Base-by-base conservation (phyloP, 345 rosid genomes). In the Melastoma malabathricum region DNA sequence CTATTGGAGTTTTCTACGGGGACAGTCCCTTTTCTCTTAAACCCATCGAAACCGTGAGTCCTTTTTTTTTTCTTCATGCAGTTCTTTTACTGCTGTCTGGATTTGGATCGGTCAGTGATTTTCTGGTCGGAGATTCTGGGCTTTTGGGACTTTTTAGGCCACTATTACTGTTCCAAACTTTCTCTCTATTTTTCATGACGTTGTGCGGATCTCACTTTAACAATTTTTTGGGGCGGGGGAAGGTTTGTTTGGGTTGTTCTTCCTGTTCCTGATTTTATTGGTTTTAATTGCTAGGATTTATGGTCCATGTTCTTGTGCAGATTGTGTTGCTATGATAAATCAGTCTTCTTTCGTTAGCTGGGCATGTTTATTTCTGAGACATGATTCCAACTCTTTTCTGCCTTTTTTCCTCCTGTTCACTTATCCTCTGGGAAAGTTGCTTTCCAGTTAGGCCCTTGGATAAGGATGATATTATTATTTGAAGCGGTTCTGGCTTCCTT, bases 1-100 rank as follows among this genome's bases (percentile, higher is more conserved):
- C 99, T 6, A 65, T 92, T 61, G 99, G 99, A 16, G 78, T 85
- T 59, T 84, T 77, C 64, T 84, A 74, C 61, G 98, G 97, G 2
- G 72, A 84, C 47, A 81, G 95, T 60, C 98, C 98, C 6, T 81
- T 92, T 64, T 70, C 88, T 56, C 84, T 92, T 43, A 75, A 83
- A 64, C 82, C 98, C 15, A 84, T 92, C 58, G 98, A 92, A 84
- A 16, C 78, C 18, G 97, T 88, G 59, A 78, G 78, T 66, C 16
- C 41, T 44, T 31, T n/a, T 55, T 47, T 15, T 25, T 49, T 19
- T 5, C 13, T 45, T 17, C 9, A 1, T 3, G 27, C n/a, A 18
- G 20, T 6, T 3, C 15, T 12, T 34, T 43, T 13, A 2, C 46
- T 15, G 25, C 25, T 4, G 27, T 18, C 4, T 46, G 2, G 13